A percentile compares a stretch with the other conserved stretches of the same genome.
Conservation (phyloP, 1,284 basidiomycete genomes). For the Cryptococcus floricola region DNA sequence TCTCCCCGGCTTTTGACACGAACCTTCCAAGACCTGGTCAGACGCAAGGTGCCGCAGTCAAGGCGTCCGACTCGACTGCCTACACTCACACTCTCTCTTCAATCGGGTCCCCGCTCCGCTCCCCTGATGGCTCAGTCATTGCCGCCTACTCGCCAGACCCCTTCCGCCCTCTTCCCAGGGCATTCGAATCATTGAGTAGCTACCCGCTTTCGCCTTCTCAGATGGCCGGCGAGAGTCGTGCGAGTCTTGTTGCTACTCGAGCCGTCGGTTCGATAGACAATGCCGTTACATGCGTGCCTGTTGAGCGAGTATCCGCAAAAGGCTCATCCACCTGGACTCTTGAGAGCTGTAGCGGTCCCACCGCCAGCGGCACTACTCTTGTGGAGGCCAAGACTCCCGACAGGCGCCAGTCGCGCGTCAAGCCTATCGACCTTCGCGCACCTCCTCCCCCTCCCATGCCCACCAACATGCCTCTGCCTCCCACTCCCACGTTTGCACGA, state of each 20-base stretch:
- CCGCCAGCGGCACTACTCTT: background rate
- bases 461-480: slow-evolving; percentile 30
- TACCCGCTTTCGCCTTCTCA: slow-evolving; percentile 26
- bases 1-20: slow-evolving; percentile 4
- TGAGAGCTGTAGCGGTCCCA: slow-evolving; percentile 12
- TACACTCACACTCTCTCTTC: slow-evolving; percentile 11
- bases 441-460: slow-evolving; percentile 37
- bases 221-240: slow-evolving; percentile 9
- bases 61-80: slow-evolving; percentile 13
- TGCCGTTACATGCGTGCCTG: slow-evolving; percentile 18
- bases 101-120: slow-evolving; percentile 15
- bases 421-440: slow-evolving; percentile 12
- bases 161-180: slow-evolving; percentile 24
- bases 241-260: slow-evolving; percentile 8
- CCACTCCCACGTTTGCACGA: slow-evolving; percentile 26
- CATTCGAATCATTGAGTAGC: slow-evolving; percentile 30
- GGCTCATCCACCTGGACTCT: slow-evolving; percentile 27
- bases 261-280: slow-evolving; percentile 5
- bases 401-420: background rate
- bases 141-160: slow-evolving; percentile 35
- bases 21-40: slow-evolving; percentile 14
- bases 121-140: slow-evolving; percentile 28
- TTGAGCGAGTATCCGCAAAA: slow-evolving; percentile 9
- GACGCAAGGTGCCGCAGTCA: background rate
- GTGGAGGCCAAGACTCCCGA: slow-evolving; percentile 11